phyloP scores from a whole-genome alignment of 371 early-diverging fungal species.

The Mucor mucedo region DNA sequence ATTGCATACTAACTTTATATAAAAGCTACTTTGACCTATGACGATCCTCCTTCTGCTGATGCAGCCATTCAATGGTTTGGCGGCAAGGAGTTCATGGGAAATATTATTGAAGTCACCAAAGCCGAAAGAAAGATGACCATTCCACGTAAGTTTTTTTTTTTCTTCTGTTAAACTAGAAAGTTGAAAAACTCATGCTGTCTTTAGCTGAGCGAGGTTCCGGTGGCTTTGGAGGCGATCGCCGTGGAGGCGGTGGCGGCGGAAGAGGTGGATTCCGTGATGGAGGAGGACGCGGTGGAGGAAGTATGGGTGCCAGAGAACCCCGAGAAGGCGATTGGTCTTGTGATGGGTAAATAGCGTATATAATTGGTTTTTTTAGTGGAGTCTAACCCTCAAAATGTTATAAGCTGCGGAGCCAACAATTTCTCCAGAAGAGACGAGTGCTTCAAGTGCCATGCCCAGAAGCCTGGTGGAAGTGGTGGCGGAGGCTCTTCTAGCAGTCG shows the following conservation, averaged over 20 bases:
- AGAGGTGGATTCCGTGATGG: conserved; percentile 53
- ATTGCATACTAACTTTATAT: background rate
- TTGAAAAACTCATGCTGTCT: too few species aligned
- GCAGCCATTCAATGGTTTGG: conserved; percentile 78
- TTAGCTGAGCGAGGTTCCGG: conserved; percentile 22
- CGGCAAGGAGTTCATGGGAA: conserved; percentile 60
- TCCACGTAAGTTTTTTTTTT: conserved; percentile 20
- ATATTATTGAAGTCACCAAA: conserved; percentile 65
- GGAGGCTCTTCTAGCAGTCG: conserved; percentile 17
- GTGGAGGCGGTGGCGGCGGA: conserved; percentile 20
- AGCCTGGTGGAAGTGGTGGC: conserved; percentile 17
- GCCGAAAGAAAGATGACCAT: conserved; percentile 61
- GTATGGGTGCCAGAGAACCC: conserved; percentile 16
- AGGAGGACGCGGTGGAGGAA: conserved; percentile 42
- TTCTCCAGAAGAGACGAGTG: conserved; percentile 39
- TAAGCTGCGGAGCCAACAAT: conserved; percentile 39
- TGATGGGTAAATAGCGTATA: conserved; percentile 25
- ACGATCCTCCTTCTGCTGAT: conserved; percentile 71
- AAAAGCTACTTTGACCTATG: conserved; percentile 74
- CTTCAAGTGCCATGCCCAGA: conserved; percentile 35
- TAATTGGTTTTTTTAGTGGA: background rate
- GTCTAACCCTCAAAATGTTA: background rate
- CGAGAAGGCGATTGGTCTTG: conserved; percentile 43
- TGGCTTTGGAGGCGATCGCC: conserved; percentile 10
- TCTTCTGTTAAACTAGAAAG: too few species aligned